Evolutionary conservation across 768 basidiomycete species (phyloP), one percentile per base, ranked within the genome.

Genomic region (Coprinopsis cinerea): DNA sequence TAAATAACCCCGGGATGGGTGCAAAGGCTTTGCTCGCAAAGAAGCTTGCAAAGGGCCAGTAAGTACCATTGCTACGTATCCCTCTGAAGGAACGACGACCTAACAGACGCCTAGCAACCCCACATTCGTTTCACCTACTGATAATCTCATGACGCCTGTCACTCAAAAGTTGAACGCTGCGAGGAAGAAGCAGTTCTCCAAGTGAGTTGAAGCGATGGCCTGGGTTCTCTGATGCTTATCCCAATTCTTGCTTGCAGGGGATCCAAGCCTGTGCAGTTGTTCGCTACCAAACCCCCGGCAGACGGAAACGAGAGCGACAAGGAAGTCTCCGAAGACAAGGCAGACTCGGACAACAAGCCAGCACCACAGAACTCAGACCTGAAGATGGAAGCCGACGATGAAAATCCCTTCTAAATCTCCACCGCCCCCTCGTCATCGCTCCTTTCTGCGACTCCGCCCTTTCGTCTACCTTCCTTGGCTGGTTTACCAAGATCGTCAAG

Each of bases 21-120:
- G 85, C 88, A 44, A 96, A 92, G 64, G 92, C 95, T 1, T 76
- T 99, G 32, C 68, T 99, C 20, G 91, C 89, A 10, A 98, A 96
- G 77, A 90, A 83, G 72, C 78, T 97, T 79, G 88, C 91, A 35
- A 94, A 92, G 68, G 79, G 72, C 61, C 81, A 81, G 94, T 95
- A 49, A 61, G 91, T 77, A 44, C 43, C 41, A 24, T 18, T 15
- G 23, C 24, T 35, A 28, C 26, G 6, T 17, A 18, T 24, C 18
- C 22, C 17, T 27, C 27, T 13, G 5, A 30, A 11, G 25, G 7
- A 11, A 4, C 27, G n/a, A 39, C 23, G 47, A 17, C 18, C 32
- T 20, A 40, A 20, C 47, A 44, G 18, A 26, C 47, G 52, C 44
- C 25, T 63, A 92, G 92, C 64, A 96, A 96, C 65, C 86, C 90